A percentile compares a stretch with the other conserved stretches of the same genome.
Evolutionary conservation across 2,329 filamentous ascomycete genomes (phyloP).

Genomic region (Xylaria arbuscula): DNA sequence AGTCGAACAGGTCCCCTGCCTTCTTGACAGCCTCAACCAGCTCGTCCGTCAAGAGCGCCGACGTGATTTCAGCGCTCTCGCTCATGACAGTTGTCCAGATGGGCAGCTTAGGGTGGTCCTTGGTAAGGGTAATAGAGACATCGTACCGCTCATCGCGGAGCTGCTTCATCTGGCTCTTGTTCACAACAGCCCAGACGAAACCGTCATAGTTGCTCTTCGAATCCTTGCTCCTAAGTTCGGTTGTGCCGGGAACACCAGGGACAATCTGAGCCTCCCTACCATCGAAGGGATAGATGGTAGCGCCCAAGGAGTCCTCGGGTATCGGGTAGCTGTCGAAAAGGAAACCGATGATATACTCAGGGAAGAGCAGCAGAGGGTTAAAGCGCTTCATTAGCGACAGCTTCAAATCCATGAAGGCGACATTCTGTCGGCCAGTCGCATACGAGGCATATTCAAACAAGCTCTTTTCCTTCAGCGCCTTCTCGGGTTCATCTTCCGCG

Average conservation of each 20-base stretch:
- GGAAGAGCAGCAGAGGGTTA: conserved; percentile 74
- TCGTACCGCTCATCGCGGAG: conserved; percentile 95
- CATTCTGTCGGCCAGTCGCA: conserved; percentile 90
- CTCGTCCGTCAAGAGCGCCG: conserved; percentile 86
- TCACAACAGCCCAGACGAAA: conserved; percentile 94
- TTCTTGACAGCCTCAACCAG: conserved; percentile 81
- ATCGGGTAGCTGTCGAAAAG: conserved; percentile 80
- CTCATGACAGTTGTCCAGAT: conserved; percentile 94
- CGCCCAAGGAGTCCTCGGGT: conserved; percentile 79
- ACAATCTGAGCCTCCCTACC: conserved; percentile 86
- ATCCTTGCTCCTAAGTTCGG: conserved; percentile 66
- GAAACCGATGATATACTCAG: conserved; percentile 77
- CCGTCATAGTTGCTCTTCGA: conserved; percentile 80
- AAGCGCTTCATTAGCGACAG: conserved; percentile 85
- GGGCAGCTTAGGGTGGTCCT: conserved; percentile 91
- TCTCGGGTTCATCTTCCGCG: conserved; percentile 62
- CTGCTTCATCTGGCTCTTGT: conserved; percentile 93
- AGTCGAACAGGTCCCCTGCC: conserved; percentile 85
- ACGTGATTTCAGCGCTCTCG: conserved; percentile 94
- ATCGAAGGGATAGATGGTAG: conserved; percentile 87
- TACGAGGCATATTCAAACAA: conserved; percentile 89
- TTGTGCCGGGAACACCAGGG: conserved; percentile 69
- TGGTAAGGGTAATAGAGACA: conserved; percentile 89
- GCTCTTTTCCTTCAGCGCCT: conserved; percentile 84
- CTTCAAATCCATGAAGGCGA: conserved; percentile 89